These are phyloP conservation scores for Sclerotinia borealis DNA, from an alignment of 2,329 filamentous ascomycete species.

Conservation along the genomic window DNA sequence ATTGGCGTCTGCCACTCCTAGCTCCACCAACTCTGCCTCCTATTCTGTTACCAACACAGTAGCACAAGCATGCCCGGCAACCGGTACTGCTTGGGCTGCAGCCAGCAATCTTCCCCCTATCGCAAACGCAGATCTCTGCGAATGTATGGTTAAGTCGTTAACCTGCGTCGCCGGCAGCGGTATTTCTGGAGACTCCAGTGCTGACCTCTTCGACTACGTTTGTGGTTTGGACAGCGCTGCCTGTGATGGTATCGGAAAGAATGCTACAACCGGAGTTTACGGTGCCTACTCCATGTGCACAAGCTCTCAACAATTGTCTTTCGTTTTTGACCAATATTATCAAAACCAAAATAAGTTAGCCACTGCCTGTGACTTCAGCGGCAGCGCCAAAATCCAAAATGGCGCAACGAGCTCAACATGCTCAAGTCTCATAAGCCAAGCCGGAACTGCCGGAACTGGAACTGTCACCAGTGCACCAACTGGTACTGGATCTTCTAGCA, in stretches of 20 bases:
- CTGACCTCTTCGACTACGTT: slow-evolving; percentile 66
- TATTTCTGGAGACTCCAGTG: slow-evolving; percentile 53
- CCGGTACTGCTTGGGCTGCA: slow-evolving; percentile 62
- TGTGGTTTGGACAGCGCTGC: slow-evolving; percentile 52
- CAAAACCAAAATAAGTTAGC: slow-evolving; percentile 45
- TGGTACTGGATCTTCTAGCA: slow-evolving; percentile 30
- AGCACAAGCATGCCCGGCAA: slow-evolving; percentile 62
- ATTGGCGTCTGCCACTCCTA: slow-evolving; percentile 62
- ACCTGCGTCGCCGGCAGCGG: slow-evolving; percentile 59
- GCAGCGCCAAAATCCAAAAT: slow-evolving; percentile 52
- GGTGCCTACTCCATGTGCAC: slow-evolving; percentile 76
- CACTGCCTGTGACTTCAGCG: slow-evolving; percentile 65
- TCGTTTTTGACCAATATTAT: slow-evolving; percentile 70
- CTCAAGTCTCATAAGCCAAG: slow-evolving; percentile 52
- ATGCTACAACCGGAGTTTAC: slow-evolving; percentile 62
- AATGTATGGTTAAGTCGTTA: slow-evolving; percentile 75
- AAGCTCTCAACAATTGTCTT: slow-evolving; percentile 63
- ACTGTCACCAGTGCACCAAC: slow-evolving; percentile 45
- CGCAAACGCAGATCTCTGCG: slow-evolving; percentile 73
- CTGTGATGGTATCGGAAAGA: slow-evolving; percentile 63
- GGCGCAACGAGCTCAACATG: slow-evolving; percentile 47
- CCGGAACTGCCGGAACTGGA: slow-evolving; percentile 55
- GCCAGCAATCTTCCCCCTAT: slow-evolving; percentile 68
- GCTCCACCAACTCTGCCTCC: slow-evolving; percentile 53
- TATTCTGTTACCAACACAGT: slow-evolving; percentile 73